Percentiles rank a stretch among this genome's conserved stretches.
These are phyloP conservation scores for Penicillium thymicola DNA, from an alignment of 2,329 filamentous ascomycete species.

Conservation along the genomic window DNA sequence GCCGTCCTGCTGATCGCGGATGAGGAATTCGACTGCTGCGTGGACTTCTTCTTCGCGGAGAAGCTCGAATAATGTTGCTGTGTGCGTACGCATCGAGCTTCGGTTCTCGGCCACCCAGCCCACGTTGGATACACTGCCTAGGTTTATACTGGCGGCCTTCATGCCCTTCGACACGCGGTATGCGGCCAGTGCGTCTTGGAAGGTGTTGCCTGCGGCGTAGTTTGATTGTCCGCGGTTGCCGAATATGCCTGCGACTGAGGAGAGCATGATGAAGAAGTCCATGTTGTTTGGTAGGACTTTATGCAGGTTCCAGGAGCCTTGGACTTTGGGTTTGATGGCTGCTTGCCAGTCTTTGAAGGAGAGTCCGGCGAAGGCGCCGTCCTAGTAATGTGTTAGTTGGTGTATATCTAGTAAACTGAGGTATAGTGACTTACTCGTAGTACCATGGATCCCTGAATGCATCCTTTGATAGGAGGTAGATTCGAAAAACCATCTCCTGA, in stretches of 20 bases:
- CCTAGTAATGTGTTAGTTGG: conserved; percentile 8
- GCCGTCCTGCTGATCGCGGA: conserved; percentile 6
- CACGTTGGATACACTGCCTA: conserved; percentile 34
- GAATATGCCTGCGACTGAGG: conserved; percentile 43
- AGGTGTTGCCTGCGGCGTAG: conserved; percentile 42
- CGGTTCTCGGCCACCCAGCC: conserved; percentile 34
- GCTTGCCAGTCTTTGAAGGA: conserved; percentile 37
- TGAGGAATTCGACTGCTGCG: conserved; percentile 17
- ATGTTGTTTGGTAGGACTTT: conserved; percentile 27
- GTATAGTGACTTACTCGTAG: conserved; percentile 11
- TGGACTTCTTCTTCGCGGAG: conserved; percentile 26
- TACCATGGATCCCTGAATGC: conserved; percentile 25
- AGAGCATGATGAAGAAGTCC: conserved; percentile 45
- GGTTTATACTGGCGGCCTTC: conserved; percentile 20
- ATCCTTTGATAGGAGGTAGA: conserved; percentile 25
- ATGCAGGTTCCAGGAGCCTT: conserved; percentile 39
- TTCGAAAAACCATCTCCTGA: not conserved
- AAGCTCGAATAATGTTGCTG: conserved; percentile 17
- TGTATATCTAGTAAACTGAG: not conserved
- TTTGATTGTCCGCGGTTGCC: conserved; percentile 49
- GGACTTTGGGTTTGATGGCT: conserved; percentile 41
- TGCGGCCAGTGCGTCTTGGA: conserved; percentile 37
- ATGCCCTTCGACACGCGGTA: conserved; percentile 23
- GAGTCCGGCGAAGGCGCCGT: conserved; percentile 29
- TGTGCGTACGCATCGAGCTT: conserved; percentile 9